These are phyloP conservation scores for Saturnispora silvae DNA, from an alignment of 805 yeast species.

Conservation along the genomic window DNA sequence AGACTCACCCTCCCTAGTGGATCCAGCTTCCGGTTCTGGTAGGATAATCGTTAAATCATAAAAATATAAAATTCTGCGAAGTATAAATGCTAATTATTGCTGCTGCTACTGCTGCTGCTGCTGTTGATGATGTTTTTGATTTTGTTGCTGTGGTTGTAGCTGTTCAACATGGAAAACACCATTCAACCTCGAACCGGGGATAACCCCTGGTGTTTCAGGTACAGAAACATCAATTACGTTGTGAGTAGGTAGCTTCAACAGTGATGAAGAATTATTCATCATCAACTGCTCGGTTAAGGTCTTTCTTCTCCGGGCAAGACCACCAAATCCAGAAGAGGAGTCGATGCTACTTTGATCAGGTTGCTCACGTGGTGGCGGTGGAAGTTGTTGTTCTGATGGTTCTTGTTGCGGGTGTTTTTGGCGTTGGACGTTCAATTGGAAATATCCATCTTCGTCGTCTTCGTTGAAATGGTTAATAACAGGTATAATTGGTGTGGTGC, in stretches of 20 bases:
- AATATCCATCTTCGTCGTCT: background rate
- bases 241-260: background rate
- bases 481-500: background rate
- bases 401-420: background rate
- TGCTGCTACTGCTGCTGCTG: too few species aligned
- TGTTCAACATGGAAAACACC: slow-evolving; percentile 7
- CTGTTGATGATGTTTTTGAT: background rate
- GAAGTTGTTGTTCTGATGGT: background rate
- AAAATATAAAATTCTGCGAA: too few species aligned
- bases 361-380: background rate
- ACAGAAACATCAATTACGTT: background rate
- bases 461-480: background rate
- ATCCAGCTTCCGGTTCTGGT: too few species aligned
- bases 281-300: slow-evolving; percentile 12
- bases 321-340: background rate
- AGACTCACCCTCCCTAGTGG: too few species aligned
- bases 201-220: slow-evolving; percentile 13
- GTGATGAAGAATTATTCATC: background rate
- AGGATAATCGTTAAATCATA: too few species aligned
- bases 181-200: slow-evolving; percentile 12
- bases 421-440: background rate
- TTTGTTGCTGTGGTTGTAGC: background rate
- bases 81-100: too few species aligned
- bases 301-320: slow-evolving; percentile 10
- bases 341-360: background rate